Conservation (phyloP, 345 rosid genomes). For the Iberis pinnata region DNA sequence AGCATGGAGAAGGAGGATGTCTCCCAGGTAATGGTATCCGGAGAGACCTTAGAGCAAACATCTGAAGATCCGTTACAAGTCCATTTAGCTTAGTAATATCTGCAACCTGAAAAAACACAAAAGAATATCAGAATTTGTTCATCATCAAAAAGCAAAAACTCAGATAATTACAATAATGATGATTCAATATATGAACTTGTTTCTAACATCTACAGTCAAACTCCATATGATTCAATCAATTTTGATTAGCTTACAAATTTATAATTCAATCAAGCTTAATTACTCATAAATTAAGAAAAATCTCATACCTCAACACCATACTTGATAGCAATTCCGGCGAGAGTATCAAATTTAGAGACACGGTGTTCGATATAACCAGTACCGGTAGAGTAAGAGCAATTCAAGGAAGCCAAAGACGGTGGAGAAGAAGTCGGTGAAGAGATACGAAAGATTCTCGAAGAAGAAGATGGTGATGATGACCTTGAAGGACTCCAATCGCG, state of each 20-base stretch:
- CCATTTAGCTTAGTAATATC: constrained; percentile 27
- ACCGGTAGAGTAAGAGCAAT: constrained; percentile 18
- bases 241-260: too few species aligned
- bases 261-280: too few species aligned
- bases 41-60: constrained; percentile 79
- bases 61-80: constrained; percentile 81
- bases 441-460: constrained; percentile 19
- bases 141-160: too few species aligned
- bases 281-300: too few species aligned
- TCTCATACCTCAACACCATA: constrained; percentile 80
- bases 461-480: constrained; percentile 10
- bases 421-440: constrained; percentile 28
- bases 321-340: constrained; percentile 88
- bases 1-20: constrained; percentile 73
- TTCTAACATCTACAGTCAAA: constrained; percentile 8
- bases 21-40: constrained; percentile 86
- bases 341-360: constrained; percentile 74
- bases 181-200: too few species aligned
- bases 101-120: constrained; percentile 46
- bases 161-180: too few species aligned
- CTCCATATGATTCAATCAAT: neutral
- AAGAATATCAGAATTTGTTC: neutral
- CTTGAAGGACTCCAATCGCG: constrained; percentile 28
- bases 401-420: constrained; percentile 11
- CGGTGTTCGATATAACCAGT: constrained; percentile 51